A percentile compares a stretch with the other conserved stretches of the same genome.
These are phyloP conservation scores for Blastobotrys ciferrii DNA, from an alignment of 1,139 yeast species.

Conservation along the genomic window DNA sequence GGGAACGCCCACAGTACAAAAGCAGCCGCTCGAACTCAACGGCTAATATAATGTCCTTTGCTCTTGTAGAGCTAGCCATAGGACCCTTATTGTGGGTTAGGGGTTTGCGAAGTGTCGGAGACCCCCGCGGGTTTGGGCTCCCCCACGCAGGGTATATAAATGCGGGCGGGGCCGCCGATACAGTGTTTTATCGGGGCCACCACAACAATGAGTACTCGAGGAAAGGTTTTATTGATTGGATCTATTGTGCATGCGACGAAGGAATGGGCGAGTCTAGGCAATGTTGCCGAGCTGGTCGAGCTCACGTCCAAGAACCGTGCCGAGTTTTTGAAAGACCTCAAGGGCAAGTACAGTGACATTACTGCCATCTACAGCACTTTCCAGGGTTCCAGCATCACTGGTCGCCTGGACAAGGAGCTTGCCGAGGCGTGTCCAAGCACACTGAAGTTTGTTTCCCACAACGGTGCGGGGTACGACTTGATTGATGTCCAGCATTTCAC, in stretches of 20 bases:
- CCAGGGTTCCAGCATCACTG: slow-evolving; percentile 70
- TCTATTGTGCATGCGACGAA: slow-evolving; percentile 26
- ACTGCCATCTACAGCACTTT: slow-evolving; percentile 42
- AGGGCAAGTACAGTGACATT: slow-evolving; percentile 34
- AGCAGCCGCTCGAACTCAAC: no score
- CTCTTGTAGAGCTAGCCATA: not conserved
- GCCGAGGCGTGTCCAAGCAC: slow-evolving; percentile 57
- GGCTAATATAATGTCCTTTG: no score
- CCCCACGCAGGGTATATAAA: not conserved
- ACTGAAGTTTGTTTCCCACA: slow-evolving; percentile 66
- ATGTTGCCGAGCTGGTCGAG: slow-evolving; percentile 26
- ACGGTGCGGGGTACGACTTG: slow-evolving; percentile 90
- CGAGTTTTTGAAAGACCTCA: slow-evolving; percentile 35
- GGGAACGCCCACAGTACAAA: no score
- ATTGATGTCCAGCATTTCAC: slow-evolving; percentile 52
- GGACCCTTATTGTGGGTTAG: not conserved
- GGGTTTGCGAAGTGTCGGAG: not conserved
- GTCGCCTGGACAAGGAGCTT: slow-evolving; percentile 74
- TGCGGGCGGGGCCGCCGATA: not conserved
- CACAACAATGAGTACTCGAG: slow-evolving; percentile 9
- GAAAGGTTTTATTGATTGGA: slow-evolving; percentile 29
- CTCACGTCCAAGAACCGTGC: slow-evolving; percentile 26
- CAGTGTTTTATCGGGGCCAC: no score
- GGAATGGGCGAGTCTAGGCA: slow-evolving; percentile 28
- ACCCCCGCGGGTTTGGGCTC: not conserved